These are phyloP conservation scores for Xylariaceae sp. DNA, from an alignment of 2,329 filamentous ascomycete species.

Conservation along the genomic window DNA sequence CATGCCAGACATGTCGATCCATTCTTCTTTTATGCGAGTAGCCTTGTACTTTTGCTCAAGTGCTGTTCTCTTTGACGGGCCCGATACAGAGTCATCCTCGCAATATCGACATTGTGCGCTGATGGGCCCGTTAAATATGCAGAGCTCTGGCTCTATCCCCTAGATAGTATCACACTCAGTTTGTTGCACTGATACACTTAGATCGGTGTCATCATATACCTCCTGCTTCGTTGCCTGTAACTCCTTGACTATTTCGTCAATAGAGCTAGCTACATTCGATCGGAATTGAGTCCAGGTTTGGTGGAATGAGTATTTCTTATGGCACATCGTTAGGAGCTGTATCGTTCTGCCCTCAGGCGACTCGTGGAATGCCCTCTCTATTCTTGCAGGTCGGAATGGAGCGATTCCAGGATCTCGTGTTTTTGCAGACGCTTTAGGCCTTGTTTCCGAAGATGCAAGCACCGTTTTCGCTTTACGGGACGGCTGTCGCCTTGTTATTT, in stretches of 20 bases:
- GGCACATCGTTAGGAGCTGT: constrained; percentile 1
- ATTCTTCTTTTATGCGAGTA: too few relatives aligned
- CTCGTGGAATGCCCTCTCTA: constrained; percentile 9
- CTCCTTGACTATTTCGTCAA: not conserved
- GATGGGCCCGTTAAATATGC: too few relatives aligned
- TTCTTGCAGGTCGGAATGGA: constrained; percentile 6
- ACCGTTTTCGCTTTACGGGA: constrained; percentile 20
- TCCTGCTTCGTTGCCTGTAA: not conserved
- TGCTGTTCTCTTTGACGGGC: too few relatives aligned
- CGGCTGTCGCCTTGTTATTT: constrained; percentile 22
- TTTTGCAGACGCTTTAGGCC: not conserved
- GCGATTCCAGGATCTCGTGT: not conserved
- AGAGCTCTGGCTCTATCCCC: too few relatives aligned
- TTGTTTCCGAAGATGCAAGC: not conserved
- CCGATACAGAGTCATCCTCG: too few relatives aligned
- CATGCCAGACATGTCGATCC: too few relatives aligned
- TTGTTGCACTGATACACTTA: too few relatives aligned
- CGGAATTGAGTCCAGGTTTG: constrained; percentile 7
- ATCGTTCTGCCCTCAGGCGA: constrained; percentile 7
- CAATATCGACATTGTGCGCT: too few relatives aligned
- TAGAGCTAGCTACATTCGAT: not conserved
- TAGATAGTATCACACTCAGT: too few relatives aligned
- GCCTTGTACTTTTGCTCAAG: too few relatives aligned
- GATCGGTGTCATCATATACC: not conserved
- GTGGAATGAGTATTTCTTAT: constrained; percentile 6